Conservation (phyloP, 2,329 filamentous ascomycete species). For the Hypoxylon sp. region DNA sequence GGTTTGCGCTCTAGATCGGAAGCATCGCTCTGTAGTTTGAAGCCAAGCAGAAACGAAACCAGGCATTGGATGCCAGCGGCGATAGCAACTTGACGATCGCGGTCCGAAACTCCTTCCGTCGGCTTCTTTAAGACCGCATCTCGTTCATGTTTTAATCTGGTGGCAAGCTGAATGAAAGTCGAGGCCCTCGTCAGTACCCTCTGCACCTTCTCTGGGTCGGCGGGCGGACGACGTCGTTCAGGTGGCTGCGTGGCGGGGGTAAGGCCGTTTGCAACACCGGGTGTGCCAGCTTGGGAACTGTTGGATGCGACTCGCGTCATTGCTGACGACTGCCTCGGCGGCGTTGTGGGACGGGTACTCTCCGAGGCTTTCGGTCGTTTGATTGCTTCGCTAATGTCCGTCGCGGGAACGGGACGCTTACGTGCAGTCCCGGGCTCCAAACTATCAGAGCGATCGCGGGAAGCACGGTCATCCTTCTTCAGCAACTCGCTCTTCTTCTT, state of each 20-base stretch:
- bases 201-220: conserved; percentile 50
- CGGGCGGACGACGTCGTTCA: conserved; percentile 55
- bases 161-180: conserved; percentile 59
- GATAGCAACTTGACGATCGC: conserved; percentile 48
- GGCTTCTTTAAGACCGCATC: conserved; percentile 59
- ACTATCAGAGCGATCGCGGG: conserved; percentile 57
- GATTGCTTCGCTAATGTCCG: conserved; percentile 54
- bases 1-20: conserved; percentile 60
- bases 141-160: conserved; percentile 67
- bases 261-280: conserved; percentile 59
- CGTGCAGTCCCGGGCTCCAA: conserved; percentile 60
- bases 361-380: conserved; percentile 62
- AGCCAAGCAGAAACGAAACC: conserved; percentile 64
- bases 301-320: conserved; percentile 68
- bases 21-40: conserved; percentile 63
- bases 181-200: conserved; percentile 55
- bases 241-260: conserved; percentile 56
- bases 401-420: conserved; percentile 62
- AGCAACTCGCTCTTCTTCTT: conserved; percentile 55
- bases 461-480: conserved; percentile 53
- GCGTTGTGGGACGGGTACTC: conserved; percentile 62
- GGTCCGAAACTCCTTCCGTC: conserved; percentile 39
- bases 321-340: conserved; percentile 62
- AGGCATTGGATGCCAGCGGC: conserved; percentile 51
- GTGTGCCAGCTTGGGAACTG: conserved; percentile 66